phyloP scores from a whole-genome alignment of 2,329 filamentous ascomycete genomes.

The Penicillium sp. region DNA sequence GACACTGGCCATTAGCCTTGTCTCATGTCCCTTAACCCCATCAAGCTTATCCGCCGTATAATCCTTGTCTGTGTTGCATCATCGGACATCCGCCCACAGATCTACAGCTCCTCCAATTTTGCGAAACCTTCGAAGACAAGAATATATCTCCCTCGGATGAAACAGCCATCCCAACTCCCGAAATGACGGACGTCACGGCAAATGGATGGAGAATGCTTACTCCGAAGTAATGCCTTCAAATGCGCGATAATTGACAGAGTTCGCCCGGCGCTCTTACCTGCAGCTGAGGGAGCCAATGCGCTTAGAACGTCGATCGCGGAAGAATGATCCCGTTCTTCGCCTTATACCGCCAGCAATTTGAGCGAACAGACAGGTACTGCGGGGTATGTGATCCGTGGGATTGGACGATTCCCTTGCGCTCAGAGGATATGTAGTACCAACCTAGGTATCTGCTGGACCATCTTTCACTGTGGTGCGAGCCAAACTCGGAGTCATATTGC shows the following conservation, averaged over 20 bases:
- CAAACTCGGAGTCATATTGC: background rate
- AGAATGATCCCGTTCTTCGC: background rate
- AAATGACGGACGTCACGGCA: background rate
- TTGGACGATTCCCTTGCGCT: background rate
- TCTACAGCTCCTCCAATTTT: slow-evolving; percentile 1
- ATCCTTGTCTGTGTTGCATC: background rate
- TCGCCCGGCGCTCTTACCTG: background rate
- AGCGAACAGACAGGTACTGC: background rate
- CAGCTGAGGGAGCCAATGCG: background rate
- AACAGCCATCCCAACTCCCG: background rate
- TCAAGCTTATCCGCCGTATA: background rate
- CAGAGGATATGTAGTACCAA: background rate
- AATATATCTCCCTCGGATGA: background rate
- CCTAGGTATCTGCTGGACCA: background rate
- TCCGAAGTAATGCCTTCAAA: background rate
- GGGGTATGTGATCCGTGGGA: background rate
- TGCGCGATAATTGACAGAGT: background rate
- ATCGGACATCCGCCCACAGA: background rate
- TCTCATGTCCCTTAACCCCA: background rate
- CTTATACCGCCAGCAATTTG: background rate
- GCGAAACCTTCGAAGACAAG: background rate
- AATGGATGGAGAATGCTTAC: background rate
- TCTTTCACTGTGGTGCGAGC: too few species aligned
- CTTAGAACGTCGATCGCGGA: background rate
- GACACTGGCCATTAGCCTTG: background rate